Percentiles rank a stretch among this genome's conserved stretches.
Evolutionary conservation across 208 protist species (phyloP).

Genomic region (Acanthamoeba polyphaga): DNA sequence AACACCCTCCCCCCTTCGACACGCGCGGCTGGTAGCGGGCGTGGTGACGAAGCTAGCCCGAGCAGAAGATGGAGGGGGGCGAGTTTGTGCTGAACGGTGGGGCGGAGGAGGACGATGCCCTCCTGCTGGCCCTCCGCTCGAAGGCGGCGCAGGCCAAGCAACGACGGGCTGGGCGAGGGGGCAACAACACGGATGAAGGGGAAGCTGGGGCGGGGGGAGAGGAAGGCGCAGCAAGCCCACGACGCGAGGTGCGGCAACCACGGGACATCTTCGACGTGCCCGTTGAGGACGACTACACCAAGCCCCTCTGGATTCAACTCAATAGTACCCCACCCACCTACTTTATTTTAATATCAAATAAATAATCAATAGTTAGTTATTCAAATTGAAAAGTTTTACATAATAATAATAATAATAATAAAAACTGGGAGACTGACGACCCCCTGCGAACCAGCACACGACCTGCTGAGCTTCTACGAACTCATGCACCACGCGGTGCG

Average conservation of each 20-base stretch:
- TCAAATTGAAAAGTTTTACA: too few species aligned
- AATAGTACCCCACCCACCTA: not conserved
- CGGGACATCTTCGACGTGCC: slow-evolving; percentile 25
- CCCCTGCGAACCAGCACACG: not conserved
- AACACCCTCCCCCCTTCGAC: too few species aligned
- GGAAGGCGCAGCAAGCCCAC: not conserved
- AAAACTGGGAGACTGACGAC: too few species aligned
- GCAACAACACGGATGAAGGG: not conserved
- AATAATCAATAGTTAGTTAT: too few species aligned
- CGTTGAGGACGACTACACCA: slow-evolving; percentile 4
- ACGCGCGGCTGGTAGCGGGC: too few species aligned
- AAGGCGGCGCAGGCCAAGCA: slow-evolving; percentile 7
- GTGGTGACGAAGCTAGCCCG: too few species aligned
- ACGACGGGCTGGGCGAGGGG: not conserved
- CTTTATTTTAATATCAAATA: not conserved
- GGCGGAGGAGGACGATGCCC: slow-evolving; percentile 9
- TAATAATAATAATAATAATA: too few species aligned
- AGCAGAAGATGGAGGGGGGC: not conserved
- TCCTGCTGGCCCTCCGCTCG: not conserved
- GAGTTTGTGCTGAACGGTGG: not conserved
- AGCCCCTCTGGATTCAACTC: slow-evolving; percentile 28
- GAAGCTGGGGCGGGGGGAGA: not conserved
- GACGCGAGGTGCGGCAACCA: not conserved
- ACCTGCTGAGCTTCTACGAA: slow-evolving; percentile 20
- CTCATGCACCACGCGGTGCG: not conserved